phyloP scores from a whole-genome alignment of 768 basidiomycete species.

The Rhodotorula diobovata region DNA sequence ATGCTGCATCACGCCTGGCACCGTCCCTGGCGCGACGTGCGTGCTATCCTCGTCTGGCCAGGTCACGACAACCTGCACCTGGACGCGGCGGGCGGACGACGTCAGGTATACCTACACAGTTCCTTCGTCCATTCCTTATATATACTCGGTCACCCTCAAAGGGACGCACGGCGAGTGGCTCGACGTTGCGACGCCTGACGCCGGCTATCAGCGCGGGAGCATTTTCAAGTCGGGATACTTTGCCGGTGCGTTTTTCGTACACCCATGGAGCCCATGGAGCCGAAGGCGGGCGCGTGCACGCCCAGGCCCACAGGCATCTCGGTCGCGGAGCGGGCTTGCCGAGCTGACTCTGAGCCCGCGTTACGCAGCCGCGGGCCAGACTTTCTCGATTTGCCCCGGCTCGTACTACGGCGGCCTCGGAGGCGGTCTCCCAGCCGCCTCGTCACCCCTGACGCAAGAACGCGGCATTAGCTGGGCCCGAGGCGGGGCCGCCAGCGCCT shows the following conservation, averaged over 20 bases:
- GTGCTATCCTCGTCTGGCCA: no score
- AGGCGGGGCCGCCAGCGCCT: neutral
- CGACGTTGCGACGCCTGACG: neutral
- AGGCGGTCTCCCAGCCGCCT: neutral
- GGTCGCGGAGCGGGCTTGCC: no score
- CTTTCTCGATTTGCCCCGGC: neutral
- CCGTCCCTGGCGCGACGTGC: no score
- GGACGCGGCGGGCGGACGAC: no score
- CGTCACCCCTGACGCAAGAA: neutral
- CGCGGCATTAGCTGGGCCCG: neutral
- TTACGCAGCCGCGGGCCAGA: neutral
- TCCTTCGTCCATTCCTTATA: no score
- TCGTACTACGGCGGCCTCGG: neutral
- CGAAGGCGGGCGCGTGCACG: no score
- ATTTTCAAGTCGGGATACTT: fast-evolving
- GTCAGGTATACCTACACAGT: no score
- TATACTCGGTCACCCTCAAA: neutral
- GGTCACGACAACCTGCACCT: no score
- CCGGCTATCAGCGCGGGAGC: neutral
- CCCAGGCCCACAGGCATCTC: no score
- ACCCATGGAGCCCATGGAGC: neutral
- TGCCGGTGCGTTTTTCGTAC: neutral
- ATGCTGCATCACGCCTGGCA: no score
- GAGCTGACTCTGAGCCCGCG: neutral
- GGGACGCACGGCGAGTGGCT: neutral